Evolutionary conservation across 2,329 filamentous ascomycete species (phyloP).

Genomic region (Trichoderma sp.): DNA sequence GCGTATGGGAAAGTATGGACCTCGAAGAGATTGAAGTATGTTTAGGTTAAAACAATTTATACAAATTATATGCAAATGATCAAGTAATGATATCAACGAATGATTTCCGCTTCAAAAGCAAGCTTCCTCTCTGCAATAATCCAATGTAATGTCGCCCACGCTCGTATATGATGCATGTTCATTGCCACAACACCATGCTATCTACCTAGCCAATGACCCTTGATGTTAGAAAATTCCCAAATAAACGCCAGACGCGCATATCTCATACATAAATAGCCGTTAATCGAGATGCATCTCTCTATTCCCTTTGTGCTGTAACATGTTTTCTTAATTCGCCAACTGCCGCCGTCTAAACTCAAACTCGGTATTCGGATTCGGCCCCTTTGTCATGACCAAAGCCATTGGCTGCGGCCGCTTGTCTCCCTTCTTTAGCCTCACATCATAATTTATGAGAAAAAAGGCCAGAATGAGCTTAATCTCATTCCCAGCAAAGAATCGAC

Average conservation of each 20-base stretch:
- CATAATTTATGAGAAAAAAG: constrained; percentile 51
- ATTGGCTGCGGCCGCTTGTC: constrained; percentile 43
- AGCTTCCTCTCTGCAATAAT: too few species aligned
- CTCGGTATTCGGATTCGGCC: constrained; percentile 43
- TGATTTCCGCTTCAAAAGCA: too few species aligned
- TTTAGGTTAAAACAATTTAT: too few species aligned
- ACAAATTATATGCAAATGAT: too few species aligned
- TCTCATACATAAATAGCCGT: not conserved
- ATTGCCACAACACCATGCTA: not conserved
- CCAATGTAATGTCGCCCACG: too few species aligned
- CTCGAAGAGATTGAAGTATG: too few species aligned
- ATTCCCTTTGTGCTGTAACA: not conserved
- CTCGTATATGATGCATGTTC: not conserved
- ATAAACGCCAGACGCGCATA: not conserved
- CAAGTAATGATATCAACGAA: too few species aligned
- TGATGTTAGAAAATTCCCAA: not conserved
- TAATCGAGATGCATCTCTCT: not conserved
- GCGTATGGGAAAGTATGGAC: too few species aligned
- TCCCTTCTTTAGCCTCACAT: constrained; percentile 43
- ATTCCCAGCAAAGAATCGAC: constrained; percentile 51
- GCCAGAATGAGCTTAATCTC: constrained; percentile 54
- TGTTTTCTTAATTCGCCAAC: constrained; percentile 26
- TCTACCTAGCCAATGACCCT: not conserved
- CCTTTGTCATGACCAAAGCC: constrained; percentile 45
- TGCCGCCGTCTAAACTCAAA: constrained; percentile 44